Base-by-base conservation (phyloP, 257 asterid genomes). In the Apocynum venetum region DNA sequence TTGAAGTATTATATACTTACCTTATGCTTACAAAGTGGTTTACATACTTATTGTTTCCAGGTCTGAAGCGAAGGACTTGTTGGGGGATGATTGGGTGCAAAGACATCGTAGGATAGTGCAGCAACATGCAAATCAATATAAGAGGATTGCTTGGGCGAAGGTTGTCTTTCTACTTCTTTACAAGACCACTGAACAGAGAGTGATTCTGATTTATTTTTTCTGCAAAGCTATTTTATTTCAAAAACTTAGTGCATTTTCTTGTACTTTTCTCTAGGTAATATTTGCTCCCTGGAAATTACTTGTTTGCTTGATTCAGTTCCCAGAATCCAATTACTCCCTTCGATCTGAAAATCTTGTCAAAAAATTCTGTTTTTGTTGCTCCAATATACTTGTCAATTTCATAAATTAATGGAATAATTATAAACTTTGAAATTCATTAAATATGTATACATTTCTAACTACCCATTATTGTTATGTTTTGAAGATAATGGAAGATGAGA, bases 61-160 rank as follows among this genome's bases (percentile, higher is more conserved):
- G 87, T 96, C 99, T 68, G 99, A 96, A 91, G 99, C 99, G 75
- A 96, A 96, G 81, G 99, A 96, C 80, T 83, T 93, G 84, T 85
- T 96, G 84, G 98, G 99, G 51, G 99, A 96, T 84, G 99, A 96
- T 86, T 96, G 99, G 99, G 99, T 96, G 75, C 99, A 96, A 88
- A 91, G 96, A 84, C 99, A 96, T 81, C 88, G 99, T 69, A 88
- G 99, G 87, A 80, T 89, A 77, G 99, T 96, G 36, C 99, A 96
- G 83, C 97, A 96, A 80, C 99, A 96, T 79, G 99, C 99, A 76
- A 96, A 90, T 85, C 98, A 93, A 75, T 96, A 96, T 78, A 93
- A 96, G 89, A 90, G 98, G 89, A 83, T 90, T 74, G 97, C 97
- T 71, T 96, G 99, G 99, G 85, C 96, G 72, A 96, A 96, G 97